Conservation (phyloP, 169 alveolate species). For the Perkinsus chesapeaki region DNA sequence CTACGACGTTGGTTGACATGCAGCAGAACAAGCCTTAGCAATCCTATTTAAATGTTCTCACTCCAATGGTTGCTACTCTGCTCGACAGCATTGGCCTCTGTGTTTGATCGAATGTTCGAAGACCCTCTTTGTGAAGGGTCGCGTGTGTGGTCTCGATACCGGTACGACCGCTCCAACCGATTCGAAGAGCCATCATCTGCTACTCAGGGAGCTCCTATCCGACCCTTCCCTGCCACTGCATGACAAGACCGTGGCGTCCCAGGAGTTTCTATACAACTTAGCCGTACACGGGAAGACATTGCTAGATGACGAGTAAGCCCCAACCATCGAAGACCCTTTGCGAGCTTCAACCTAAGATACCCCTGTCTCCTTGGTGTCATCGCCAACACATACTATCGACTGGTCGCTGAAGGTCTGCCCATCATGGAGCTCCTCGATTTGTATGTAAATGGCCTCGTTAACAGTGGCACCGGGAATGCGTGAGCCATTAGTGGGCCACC, state of each 20-base stretch:
- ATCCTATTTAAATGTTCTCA: too few relatives aligned
- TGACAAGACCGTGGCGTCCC: neutral
- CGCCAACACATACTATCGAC: neutral
- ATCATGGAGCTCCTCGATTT: too few relatives aligned
- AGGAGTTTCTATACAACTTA: neutral
- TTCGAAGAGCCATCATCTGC: neutral
- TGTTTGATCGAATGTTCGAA: neutral
- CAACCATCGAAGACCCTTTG: neutral
- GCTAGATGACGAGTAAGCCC: neutral
- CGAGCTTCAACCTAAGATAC: neutral
- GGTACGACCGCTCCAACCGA: neutral
- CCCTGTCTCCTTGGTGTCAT: neutral
- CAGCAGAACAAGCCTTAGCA: too few relatives aligned
- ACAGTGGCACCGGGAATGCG: neutral
- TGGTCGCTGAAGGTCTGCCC: too few relatives aligned
- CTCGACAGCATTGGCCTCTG: neutral
- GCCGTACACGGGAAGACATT: neutral
- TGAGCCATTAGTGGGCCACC: neutral
- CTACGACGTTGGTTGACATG: too few relatives aligned
- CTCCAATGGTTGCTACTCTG: too few relatives aligned
- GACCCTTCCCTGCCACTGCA: neutral
- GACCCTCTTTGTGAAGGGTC: neutral
- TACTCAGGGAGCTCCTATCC: neutral
- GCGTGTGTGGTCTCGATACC: neutral
- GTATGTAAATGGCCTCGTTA: neutral